phyloP scores from a whole-genome alignment of 2,329 filamentous ascomycete species.

The Dendryphion nanum region DNA sequence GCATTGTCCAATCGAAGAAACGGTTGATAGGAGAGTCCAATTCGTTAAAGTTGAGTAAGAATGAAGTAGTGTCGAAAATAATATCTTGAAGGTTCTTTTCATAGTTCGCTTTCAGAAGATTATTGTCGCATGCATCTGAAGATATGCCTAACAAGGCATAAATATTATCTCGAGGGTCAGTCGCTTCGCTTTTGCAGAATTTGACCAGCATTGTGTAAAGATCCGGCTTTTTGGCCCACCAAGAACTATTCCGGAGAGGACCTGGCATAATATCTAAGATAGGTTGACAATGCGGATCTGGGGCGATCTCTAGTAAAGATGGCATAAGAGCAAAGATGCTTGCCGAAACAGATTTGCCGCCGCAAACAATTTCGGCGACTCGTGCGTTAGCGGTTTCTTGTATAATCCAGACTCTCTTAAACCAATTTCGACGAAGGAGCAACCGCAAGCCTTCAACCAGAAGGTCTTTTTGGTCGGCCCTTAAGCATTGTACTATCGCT shows the following conservation, averaged over 20 bases:
- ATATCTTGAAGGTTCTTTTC: constrained; percentile 5
- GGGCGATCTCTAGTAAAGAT: constrained; percentile 1
- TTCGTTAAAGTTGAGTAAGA: constrained; percentile 1
- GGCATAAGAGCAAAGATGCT: constrained; percentile 11
- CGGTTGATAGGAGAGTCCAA: neutral
- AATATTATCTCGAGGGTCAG: constrained; percentile 16
- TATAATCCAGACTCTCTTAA: constrained; percentile 19
- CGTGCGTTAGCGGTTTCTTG: constrained; percentile 22
- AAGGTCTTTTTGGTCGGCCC: neutral
- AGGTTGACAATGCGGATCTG: constrained; percentile 11
- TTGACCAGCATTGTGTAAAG: constrained; percentile 15
- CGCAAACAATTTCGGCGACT: constrained; percentile 9
- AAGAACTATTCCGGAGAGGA: constrained; percentile 8
- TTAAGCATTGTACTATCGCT: neutral
- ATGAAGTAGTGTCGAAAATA: constrained; percentile 5
- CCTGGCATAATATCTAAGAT: constrained; percentile 23
- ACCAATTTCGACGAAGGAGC: constrained; percentile 14
- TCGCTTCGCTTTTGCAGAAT: constrained; percentile 16
- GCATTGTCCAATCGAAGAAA: neutral
- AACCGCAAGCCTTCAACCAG: constrained; percentile 1
- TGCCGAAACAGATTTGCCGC: constrained; percentile 9
- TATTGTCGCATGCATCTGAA: constrained; percentile 9
- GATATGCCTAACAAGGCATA: constrained; percentile 21
- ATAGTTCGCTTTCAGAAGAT: constrained; percentile 9
- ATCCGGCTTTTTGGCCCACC: constrained; percentile 15